phyloP scores from a whole-genome alignment of 1,139 yeast species.

The Chernovozyma sophiae-reginae region DNA sequence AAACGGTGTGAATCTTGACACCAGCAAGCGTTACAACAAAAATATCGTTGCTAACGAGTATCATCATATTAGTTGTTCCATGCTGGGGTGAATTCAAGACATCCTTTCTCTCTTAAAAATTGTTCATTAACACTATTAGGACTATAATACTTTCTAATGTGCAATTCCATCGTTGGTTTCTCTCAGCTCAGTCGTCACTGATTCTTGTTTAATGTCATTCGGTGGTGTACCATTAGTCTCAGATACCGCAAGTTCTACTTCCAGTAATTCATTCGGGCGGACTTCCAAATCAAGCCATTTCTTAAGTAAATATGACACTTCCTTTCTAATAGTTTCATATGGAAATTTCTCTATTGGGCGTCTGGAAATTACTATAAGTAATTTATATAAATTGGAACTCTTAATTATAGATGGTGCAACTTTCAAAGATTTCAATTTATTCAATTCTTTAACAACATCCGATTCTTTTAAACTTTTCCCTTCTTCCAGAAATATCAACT shows the following conservation, averaged over 20 bases:
- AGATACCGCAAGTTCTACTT: conserved; percentile 4
- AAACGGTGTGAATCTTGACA: too few species aligned
- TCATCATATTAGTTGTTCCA: too few species aligned
- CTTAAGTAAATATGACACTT: conserved; percentile 20
- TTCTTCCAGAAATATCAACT: conserved; percentile 12
- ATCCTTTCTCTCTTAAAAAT: too few species aligned
- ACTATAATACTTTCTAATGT: too few species aligned
- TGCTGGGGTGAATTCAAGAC: too few species aligned
- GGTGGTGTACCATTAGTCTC: not conserved
- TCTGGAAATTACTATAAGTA: conserved; percentile 33
- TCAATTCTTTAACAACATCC: conserved; percentile 17
- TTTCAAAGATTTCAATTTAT: conserved; percentile 11
- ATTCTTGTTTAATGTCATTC: too few species aligned
- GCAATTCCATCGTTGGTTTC: too few species aligned
- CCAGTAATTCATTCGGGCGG: conserved; percentile 9
- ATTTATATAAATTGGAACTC: conserved; percentile 16
- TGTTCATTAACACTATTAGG: too few species aligned
- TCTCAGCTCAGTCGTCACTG: too few species aligned
- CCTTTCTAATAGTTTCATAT: conserved; percentile 15
- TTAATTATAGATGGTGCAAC: conserved; percentile 30
- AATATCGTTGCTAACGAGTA: too few species aligned
- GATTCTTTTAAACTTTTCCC: conserved; percentile 11
- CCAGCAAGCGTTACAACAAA: too few species aligned
- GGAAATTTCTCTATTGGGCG: conserved; percentile 20
- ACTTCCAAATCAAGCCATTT: conserved; percentile 19